Evolutionary conservation across 257 asterid genomes (phyloP).

Genomic region (Plectranthus barbatus): DNA sequence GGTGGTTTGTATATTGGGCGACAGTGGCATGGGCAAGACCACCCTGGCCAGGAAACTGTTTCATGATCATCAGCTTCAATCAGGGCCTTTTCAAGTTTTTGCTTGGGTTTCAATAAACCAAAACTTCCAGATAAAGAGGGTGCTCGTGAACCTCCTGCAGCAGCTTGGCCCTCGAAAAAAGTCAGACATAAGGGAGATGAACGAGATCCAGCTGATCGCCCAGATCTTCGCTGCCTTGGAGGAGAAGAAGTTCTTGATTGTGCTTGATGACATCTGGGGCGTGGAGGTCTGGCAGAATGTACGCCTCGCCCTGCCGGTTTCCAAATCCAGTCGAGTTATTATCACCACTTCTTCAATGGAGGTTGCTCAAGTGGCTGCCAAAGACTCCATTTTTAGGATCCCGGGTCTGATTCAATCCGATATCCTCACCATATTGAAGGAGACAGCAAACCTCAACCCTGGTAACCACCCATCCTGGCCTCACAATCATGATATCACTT

Average conservation of each 20-base stretch:
- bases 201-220: not conserved
- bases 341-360: not conserved
- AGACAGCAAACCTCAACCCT: not conserved
- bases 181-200: not conserved
- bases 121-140: not conserved
- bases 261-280: not conserved
- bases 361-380: not conserved
- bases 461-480: not conserved
- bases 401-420: not conserved
- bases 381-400: not conserved
- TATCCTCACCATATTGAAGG: not conserved
- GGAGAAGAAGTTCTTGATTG: not conserved
- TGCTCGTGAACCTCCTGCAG: not conserved
- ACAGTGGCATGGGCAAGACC: constrained; percentile 11
- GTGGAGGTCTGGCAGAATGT: not conserved
- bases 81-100: not conserved
- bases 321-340: not conserved
- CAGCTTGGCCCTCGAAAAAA: not conserved
- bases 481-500: too few relatives aligned
- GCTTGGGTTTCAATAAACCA: constrained; percentile 10
- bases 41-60: not conserved
- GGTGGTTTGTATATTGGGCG: not conserved
- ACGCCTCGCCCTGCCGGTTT: not conserved
- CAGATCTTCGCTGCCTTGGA: not conserved
- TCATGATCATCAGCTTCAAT: not conserved